Conservation (phyloP, 2,329 filamentous ascomycete genomes). For the Triangularia verruculosa region DNA sequence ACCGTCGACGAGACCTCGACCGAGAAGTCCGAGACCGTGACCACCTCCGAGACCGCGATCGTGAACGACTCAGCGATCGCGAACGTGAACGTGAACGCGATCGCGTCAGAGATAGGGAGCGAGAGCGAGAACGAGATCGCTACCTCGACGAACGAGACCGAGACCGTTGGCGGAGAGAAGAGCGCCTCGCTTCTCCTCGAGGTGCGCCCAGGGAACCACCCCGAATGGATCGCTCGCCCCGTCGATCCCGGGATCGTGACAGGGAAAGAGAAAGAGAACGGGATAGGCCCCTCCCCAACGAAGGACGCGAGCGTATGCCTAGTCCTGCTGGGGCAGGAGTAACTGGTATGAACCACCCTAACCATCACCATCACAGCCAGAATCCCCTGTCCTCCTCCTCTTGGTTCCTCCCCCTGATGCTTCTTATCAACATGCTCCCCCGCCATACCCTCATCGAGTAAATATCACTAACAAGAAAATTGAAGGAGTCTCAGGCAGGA, state of each 20-base stretch:
- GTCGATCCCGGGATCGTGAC: slow-evolving; percentile 29
- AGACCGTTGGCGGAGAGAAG: slow-evolving; percentile 13
- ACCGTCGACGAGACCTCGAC: slow-evolving; percentile 35
- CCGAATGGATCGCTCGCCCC: neutral
- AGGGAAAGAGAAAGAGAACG: slow-evolving; percentile 28
- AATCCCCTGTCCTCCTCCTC: neutral
- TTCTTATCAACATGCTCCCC: neutral
- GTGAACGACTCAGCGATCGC: slow-evolving; percentile 7
- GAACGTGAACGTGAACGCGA: slow-evolving; percentile 17
- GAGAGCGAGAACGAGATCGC: slow-evolving; percentile 22
- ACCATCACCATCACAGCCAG: neutral
- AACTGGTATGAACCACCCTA: neutral
- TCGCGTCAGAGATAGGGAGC: slow-evolving; percentile 26
- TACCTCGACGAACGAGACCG: slow-evolving; percentile 23
- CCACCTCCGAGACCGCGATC: slow-evolving; percentile 29
- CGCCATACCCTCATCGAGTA: neutral
- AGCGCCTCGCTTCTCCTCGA: neutral
- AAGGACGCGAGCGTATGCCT: slow-evolving; percentile 15
- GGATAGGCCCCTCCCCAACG: slow-evolving; percentile 15
- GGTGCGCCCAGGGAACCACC: neutral
- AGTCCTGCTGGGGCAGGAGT: slow-evolving; percentile 33
- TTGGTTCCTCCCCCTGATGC: neutral
- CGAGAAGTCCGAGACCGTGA: slow-evolving; percentile 24
- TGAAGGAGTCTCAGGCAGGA: neutral
- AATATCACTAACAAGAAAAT: neutral